Conservation (phyloP, 1,284 basidiomycete genomes). For the Apiotrichum domesticum region DNA sequence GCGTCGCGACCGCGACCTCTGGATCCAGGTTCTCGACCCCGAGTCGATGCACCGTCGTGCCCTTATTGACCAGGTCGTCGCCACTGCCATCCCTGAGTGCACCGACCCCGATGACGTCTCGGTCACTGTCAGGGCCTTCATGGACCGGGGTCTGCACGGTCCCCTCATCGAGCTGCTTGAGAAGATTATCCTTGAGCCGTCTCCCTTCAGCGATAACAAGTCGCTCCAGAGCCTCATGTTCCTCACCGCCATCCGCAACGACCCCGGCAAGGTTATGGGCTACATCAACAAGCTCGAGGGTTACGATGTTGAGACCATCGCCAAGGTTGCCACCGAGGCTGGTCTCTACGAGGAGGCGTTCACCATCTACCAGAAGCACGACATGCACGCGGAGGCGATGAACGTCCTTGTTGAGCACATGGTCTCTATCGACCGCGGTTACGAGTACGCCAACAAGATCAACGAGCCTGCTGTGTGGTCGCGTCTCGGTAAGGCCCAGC, state of each 20-base stretch:
- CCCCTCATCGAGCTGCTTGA: conserved; percentile 97
- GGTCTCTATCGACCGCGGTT: conserved; percentile 92
- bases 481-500: conserved; percentile 95
- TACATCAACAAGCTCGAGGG: conserved; percentile 98
- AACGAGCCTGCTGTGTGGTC: conserved; percentile 97
- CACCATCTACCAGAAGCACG: conserved; percentile 92
- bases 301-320: conserved; percentile 92
- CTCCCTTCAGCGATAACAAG: conserved; percentile 95
- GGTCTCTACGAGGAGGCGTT: conserved; percentile 95
- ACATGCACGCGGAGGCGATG: conserved; percentile 89
- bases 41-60: conserved; percentile 91
- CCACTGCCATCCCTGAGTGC: conserved; percentile 92
- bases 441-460: conserved; percentile 94
- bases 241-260: conserved; percentile 92
- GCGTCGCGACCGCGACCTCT: conserved; percentile 89
- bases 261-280: conserved; percentile 96
- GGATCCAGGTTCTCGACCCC: conserved; percentile 85
- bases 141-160: conserved; percentile 92
- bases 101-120: conserved; percentile 99
- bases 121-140: conserved; percentile 96
- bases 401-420: conserved; percentile 98
- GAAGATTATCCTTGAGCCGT: conserved; percentile 97
- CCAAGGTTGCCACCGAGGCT: conserved; percentile 94
- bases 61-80: conserved; percentile 91
- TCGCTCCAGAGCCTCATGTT: conserved; percentile 92